Conservation (phyloP, 2,329 filamentous ascomycete species). For the Colletotrichum tropicicola region DNA sequence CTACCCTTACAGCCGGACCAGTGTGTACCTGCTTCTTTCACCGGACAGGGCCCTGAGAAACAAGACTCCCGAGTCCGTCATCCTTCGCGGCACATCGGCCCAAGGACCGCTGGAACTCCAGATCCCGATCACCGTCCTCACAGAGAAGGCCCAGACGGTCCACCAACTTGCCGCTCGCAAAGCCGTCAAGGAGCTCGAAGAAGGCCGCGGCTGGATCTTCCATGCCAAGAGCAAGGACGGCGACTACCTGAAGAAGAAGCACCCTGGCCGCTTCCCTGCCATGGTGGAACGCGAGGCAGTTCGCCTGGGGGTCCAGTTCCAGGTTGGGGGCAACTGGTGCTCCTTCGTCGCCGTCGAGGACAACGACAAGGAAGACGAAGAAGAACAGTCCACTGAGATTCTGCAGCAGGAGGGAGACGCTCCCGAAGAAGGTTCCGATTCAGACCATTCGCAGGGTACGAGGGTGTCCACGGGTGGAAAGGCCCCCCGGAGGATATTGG, state of each 20-base stretch:
- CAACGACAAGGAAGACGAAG: no score
- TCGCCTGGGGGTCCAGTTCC: slow-evolving; percentile 70
- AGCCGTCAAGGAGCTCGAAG: slow-evolving; percentile 74
- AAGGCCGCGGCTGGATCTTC: slow-evolving; percentile 72
- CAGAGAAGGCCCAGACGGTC: slow-evolving; percentile 60
- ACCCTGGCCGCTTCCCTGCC: slow-evolving; percentile 61
- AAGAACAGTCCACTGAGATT: neutral
- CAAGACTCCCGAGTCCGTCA: slow-evolving; percentile 61
- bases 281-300: slow-evolving; percentile 74
- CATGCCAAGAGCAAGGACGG: slow-evolving; percentile 59
- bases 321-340: slow-evolving; percentile 75
- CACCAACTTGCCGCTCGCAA: slow-evolving; percentile 78
- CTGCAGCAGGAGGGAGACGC: neutral
- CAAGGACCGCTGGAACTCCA: slow-evolving; percentile 69
- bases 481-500: no score
- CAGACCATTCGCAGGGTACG: no score
- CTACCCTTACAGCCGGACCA: slow-evolving; percentile 73
- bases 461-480: no score
- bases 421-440: no score
- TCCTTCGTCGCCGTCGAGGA: slow-evolving; percentile 76
- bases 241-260: slow-evolving; percentile 53
- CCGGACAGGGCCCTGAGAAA: slow-evolving; percentile 50
- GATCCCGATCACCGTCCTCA: slow-evolving; percentile 66
- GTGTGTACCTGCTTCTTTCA: slow-evolving; percentile 71
- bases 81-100: slow-evolving; percentile 64